Evolutionary conservation across 371 early-diverging fungal species (phyloP).

Genomic region (Dinochytrium kinnereticum): DNA sequence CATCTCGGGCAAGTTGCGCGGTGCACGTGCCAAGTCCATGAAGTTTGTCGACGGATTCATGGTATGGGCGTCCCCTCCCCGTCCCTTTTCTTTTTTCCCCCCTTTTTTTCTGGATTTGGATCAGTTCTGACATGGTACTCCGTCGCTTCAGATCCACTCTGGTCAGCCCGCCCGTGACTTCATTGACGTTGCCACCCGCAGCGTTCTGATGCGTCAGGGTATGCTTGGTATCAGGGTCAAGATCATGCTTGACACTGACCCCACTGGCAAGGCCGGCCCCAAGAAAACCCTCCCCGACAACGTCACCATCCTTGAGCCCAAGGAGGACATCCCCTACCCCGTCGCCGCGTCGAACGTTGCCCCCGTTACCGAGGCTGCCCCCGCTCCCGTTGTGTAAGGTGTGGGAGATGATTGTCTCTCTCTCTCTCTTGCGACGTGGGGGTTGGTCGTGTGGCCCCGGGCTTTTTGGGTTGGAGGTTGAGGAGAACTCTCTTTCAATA

Average conservation of each 20-base stretch:
- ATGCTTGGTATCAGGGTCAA: slow-evolving; percentile 99
- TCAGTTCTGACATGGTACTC: not conserved
- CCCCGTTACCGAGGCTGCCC: slow-evolving; percentile 49
- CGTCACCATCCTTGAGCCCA: slow-evolving; percentile 95
- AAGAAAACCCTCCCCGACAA: slow-evolving; percentile 96
- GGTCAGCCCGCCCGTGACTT: slow-evolving; percentile 98
- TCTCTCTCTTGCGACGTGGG: too few relatives aligned
- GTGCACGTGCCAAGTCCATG: slow-evolving; percentile 99
- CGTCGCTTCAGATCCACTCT: slow-evolving; percentile 82
- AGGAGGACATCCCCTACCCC: slow-evolving; percentile 70
- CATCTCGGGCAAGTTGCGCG: slow-evolving; percentile 99
- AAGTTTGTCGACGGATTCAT: slow-evolving; percentile 99
- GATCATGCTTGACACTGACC: slow-evolving; percentile 99
- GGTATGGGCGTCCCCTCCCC: too few relatives aligned
- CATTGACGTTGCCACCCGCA: slow-evolving; percentile 97
- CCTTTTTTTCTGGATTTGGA: not conserved
- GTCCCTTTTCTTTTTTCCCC: not conserved
- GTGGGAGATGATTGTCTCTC: too few relatives aligned
- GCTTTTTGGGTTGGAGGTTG: not conserved
- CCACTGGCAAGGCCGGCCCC: slow-evolving; percentile 95
- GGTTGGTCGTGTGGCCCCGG: not conserved
- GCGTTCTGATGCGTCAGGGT: slow-evolving; percentile 99
- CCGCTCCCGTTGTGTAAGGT: not conserved
- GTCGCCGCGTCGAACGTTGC: slow-evolving; percentile 52
- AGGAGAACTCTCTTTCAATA: not conserved